Percentiles rank a stretch among this genome's conserved stretches.
Evolutionary conservation across 2,329 filamentous ascomycete species (phyloP).

Genomic region (Claviceps citrina): DNA sequence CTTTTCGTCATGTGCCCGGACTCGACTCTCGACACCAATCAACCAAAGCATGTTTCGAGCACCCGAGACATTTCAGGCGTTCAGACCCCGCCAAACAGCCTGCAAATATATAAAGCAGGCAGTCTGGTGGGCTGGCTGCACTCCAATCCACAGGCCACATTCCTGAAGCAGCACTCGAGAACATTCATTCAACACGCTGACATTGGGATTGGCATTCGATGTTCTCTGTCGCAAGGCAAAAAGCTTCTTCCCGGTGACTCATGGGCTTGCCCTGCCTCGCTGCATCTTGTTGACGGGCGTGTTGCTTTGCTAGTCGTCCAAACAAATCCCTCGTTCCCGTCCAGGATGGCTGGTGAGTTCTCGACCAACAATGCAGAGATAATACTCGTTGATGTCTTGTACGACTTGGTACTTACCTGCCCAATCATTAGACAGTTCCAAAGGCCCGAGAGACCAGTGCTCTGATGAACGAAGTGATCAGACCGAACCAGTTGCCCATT

Average conservation of each 20-base stretch:
- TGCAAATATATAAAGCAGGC: background rate
- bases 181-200: background rate
- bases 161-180: too few species aligned
- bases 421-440: background rate
- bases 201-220: background rate
- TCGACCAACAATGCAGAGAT: background rate
- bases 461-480: background rate
- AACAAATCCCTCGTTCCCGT: background rate
- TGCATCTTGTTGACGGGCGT: background rate
- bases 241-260: background rate
- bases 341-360: conserved; percentile 5
- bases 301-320: background rate
- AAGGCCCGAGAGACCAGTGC: background rate
- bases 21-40: conserved; percentile 7
- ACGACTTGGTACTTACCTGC: background rate
- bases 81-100: conserved; percentile 8
- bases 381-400: background rate
- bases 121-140: background rate
- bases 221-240: background rate
- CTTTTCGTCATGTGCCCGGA: background rate
- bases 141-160: background rate
- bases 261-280: background rate
- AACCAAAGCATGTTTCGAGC: conserved; percentile 16
- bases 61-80: background rate
- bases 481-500: background rate